Conservation (phyloP, 768 basidiomycete species). For the Rhodosporidiobolus sp. region DNA sequence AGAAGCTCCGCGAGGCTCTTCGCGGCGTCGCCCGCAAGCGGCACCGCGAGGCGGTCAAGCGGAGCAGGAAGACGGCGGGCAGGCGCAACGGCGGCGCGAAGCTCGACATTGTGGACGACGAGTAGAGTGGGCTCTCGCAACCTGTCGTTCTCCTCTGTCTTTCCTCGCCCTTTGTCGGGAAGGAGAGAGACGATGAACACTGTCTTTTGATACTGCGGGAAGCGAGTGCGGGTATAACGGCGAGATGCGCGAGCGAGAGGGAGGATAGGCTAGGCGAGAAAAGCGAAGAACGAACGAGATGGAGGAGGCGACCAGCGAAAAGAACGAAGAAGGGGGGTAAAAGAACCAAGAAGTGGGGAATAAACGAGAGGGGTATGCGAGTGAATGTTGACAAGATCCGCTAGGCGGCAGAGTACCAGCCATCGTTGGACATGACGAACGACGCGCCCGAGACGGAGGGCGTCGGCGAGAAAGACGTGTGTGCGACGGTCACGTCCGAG, state of each 20-base stretch:
- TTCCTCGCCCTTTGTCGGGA: neutral
- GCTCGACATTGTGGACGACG: conserved; percentile 15
- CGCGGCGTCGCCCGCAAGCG: conserved; percentile 32
- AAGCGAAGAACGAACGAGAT: neutral
- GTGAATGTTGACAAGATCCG: neutral
- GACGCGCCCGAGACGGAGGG: neutral
- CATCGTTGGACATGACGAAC: neutral
- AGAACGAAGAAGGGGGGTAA: neutral
- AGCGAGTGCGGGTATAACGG: neutral
- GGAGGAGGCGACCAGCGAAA: neutral
- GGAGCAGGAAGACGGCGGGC: conserved; percentile 23
- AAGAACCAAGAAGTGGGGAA: too few relatives aligned
- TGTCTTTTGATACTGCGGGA: neutral
- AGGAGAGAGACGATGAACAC: neutral
- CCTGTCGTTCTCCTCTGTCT: conserved; percentile 22
- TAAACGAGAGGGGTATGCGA: neutral
- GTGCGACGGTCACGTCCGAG: conserved; percentile 17
- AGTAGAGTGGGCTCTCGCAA: conserved; percentile 7
- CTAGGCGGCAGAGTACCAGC: conserved; percentile 8
- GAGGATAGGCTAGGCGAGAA: neutral
- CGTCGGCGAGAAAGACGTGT: conserved; percentile 13
- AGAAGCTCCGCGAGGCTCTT: conserved; percentile 28
- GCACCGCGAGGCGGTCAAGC: conserved; percentile 37
- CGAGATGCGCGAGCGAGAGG: neutral
- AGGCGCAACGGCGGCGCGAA: neutral